phyloP scores from a whole-genome alignment of 768 basidiomycete species.

The Solioccasus polychromus region DNA sequence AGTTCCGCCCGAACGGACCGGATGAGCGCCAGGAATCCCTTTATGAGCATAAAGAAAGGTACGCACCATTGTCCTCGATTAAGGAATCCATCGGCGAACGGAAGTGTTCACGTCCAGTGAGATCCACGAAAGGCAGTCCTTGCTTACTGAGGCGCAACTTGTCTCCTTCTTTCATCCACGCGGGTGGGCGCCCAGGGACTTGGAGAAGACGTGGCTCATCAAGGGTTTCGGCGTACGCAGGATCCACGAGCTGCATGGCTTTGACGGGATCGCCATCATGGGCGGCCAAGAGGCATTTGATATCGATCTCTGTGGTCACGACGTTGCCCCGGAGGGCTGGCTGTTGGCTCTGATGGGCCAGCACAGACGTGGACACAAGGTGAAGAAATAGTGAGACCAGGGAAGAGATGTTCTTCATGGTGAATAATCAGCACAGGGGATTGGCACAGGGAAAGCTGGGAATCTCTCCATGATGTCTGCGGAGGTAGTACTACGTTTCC shows the following conservation, averaged over 20 bases:
- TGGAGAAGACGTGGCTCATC: constrained; percentile 17
- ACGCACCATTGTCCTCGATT: not conserved
- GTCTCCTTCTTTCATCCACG: constrained; percentile 18
- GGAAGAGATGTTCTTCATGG: not conserved
- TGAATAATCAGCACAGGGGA: too few relatives aligned
- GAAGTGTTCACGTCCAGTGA: constrained; percentile 2
- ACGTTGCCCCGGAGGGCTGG: not conserved
- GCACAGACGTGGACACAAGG: not conserved
- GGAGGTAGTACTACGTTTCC: too few relatives aligned
- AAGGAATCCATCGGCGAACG: too few relatives aligned
- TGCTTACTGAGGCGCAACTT: constrained; percentile 13
- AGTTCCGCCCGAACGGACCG: too few relatives aligned
- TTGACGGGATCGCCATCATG: constrained; percentile 12
- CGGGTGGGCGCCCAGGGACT: constrained; percentile 10
- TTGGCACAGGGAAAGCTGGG: too few relatives aligned
- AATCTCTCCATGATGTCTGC: too few relatives aligned
- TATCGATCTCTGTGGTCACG: not conserved
- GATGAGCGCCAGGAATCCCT: too few relatives aligned
- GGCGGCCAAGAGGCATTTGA: constrained; percentile 5
- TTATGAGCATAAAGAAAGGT: not conserved
- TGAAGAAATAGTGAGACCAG: not conserved
- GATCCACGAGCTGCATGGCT: constrained; percentile 15
- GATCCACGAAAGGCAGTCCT: constrained; percentile 14
- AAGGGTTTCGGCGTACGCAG: constrained; percentile 8
- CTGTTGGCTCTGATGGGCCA: not conserved